phyloP scores from a whole-genome alignment of 805 yeast genomes.

The Maudiozyma serrabonitensis region DNA sequence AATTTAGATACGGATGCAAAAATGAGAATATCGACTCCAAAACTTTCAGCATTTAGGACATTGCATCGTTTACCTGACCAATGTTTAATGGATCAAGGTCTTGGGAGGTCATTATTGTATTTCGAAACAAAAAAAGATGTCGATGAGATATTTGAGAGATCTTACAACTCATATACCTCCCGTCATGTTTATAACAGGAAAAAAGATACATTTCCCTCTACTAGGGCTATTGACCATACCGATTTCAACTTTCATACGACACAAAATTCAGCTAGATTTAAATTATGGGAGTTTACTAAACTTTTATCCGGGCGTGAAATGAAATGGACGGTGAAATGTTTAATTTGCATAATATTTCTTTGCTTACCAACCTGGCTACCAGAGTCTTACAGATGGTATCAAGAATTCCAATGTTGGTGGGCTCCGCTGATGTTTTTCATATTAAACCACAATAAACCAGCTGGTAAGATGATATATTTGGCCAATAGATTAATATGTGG shows the following conservation, averaged over 20 bases:
- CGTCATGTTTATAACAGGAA: constrained; percentile 20
- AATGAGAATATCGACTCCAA: constrained; percentile 32
- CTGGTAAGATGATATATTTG: constrained; percentile 30
- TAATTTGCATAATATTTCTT: constrained; percentile 31
- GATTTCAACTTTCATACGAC: constrained; percentile 36
- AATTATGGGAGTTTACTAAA: constrained; percentile 31
- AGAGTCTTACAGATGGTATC: constrained; percentile 35
- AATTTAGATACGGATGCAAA: constrained; percentile 16
- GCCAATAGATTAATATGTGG: constrained; percentile 29
- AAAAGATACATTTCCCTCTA: constrained; percentile 2
- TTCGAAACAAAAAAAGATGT: constrained; percentile 36
- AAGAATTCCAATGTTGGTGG: constrained; percentile 36
- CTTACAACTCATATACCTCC: constrained; percentile 38
- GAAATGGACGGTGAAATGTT: constrained; percentile 36
- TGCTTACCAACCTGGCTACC: constrained; percentile 38
- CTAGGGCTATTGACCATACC: constrained; percentile 33
- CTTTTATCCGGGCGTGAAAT: constrained; percentile 31
- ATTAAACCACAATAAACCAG: constrained; percentile 34
- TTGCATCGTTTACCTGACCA: constrained; percentile 34
- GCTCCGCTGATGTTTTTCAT: constrained; percentile 31
- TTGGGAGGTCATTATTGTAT: constrained; percentile 35
- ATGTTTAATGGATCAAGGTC: constrained; percentile 39
- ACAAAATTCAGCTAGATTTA: constrained; percentile 28
- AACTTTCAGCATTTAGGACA: constrained; percentile 34
- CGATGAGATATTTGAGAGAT: constrained; percentile 36